Percentiles rank a stretch among this genome's conserved stretches.
Evolutionary conservation across 371 early-diverging fungal species (phyloP).

Genomic region (Actinomortierella wolfii): DNA sequence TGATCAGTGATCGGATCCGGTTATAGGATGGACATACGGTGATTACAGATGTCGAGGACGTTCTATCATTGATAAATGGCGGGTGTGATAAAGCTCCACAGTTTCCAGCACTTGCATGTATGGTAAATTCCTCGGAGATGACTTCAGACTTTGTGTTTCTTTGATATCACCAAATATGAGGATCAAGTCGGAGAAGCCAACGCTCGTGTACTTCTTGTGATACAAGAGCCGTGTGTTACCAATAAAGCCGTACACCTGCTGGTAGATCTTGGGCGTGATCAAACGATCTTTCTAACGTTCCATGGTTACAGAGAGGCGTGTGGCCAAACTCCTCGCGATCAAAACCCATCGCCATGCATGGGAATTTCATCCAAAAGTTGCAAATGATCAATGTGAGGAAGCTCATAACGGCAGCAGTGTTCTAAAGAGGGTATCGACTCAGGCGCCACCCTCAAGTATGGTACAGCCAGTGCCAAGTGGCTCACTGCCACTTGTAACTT

Average conservation of each 20-base stretch:
- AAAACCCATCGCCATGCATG: slow-evolving; percentile 68
- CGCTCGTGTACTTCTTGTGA: slow-evolving; percentile 53
- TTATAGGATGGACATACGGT: slow-evolving; percentile 61
- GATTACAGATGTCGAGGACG: slow-evolving; percentile 64
- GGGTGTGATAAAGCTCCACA: slow-evolving; percentile 67
- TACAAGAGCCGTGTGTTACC: slow-evolving; percentile 68
- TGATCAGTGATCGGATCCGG: slow-evolving; percentile 57
- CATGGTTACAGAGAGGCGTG: slow-evolving; percentile 64
- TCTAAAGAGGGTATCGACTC: slow-evolving; percentile 74
- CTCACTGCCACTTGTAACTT: slow-evolving; percentile 83
- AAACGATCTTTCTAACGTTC: slow-evolving; percentile 61
- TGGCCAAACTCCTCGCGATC: slow-evolving; percentile 69
- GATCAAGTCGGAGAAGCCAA: slow-evolving; percentile 53
- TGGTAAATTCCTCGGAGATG: slow-evolving; percentile 49
- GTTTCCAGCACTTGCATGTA: slow-evolving; percentile 57
- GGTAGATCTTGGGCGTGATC: slow-evolving; percentile 55
- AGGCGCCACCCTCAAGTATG: slow-evolving; percentile 72
- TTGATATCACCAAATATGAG: slow-evolving; percentile 57
- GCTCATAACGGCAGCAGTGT: slow-evolving; percentile 64
- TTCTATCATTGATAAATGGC: slow-evolving; percentile 70
- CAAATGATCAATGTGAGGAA: slow-evolving; percentile 72
- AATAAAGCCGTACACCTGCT: slow-evolving; percentile 69
- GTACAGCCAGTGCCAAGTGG: slow-evolving; percentile 77
- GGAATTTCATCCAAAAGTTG: slow-evolving; percentile 53
- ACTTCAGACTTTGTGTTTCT: slow-evolving; percentile 53